Conservation (phyloP, 2,329 filamentous ascomycete genomes). For the Aspergillus sp. region DNA sequence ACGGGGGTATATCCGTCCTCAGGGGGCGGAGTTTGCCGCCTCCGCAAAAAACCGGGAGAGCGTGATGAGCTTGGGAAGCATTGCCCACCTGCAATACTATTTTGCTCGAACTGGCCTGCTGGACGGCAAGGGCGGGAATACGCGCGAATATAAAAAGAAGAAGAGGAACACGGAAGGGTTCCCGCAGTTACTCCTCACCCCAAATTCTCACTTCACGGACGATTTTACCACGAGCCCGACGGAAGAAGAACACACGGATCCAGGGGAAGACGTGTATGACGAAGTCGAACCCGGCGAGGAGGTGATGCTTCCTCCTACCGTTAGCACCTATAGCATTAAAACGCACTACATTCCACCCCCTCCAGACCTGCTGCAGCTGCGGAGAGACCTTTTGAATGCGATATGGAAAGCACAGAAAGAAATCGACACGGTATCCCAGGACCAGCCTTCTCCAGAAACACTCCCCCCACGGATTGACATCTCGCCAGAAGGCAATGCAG, state of each 20-base stretch:
- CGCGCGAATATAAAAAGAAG: conserved; percentile 66
- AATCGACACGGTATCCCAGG: conserved; percentile 51
- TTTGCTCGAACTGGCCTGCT: conserved; percentile 92
- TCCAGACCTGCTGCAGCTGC: conserved; percentile 77
- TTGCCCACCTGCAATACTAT: conserved; percentile 96
- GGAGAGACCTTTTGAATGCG: conserved; percentile 65
- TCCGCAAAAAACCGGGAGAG: conserved; percentile 89
- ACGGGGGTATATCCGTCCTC: conserved; percentile 83
- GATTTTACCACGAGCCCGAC: conserved; percentile 55
- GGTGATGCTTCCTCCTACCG: conserved; percentile 90
- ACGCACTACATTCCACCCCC: conserved; percentile 79
- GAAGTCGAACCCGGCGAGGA: conserved; percentile 65
- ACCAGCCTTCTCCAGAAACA: conserved; percentile 27
- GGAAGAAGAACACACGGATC: conserved; percentile 33
- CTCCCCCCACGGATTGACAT: conserved; percentile 32
- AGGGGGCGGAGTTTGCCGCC: conserved; percentile 83
- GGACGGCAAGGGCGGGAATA: conserved; percentile 88
- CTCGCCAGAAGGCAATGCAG: conserved; percentile 32
- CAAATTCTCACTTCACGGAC: conserved; percentile 39
- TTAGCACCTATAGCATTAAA: conserved; percentile 89
- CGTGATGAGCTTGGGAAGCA: conserved; percentile 93
- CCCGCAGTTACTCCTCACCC: conserved; percentile 40
- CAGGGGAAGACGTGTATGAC: conserved; percentile 57
- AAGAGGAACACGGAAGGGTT: conserved; percentile 36
- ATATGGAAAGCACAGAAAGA: conserved; percentile 69